phyloP scores from a whole-genome alignment of 352 stramenopile genomes.

The Phytophthora pinifolia region DNA sequence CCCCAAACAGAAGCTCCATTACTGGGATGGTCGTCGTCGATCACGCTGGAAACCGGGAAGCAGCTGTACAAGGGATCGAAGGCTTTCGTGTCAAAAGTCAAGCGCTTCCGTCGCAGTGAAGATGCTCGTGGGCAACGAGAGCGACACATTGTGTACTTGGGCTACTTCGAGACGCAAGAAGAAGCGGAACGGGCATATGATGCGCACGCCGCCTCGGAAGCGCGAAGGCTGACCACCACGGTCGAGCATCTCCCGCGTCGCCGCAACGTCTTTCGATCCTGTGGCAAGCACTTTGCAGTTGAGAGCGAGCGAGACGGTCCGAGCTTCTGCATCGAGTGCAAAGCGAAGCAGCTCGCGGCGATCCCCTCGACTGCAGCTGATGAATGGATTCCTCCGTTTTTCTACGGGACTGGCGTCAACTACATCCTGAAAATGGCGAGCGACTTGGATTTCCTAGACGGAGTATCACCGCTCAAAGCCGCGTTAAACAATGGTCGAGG shows the following conservation, averaged over 20 bases:
- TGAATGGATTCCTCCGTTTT: slow-evolving; percentile 72
- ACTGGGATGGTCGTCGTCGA: slow-evolving; percentile 68
- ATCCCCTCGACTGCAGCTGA: slow-evolving; percentile 22
- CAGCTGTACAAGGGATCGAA: slow-evolving; percentile 73
- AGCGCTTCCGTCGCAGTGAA: slow-evolving; percentile 65
- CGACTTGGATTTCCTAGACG: slow-evolving; percentile 75
- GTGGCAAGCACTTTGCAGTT: slow-evolving; percentile 78
- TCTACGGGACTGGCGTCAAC: slow-evolving; percentile 55
- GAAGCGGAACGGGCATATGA: slow-evolving; percentile 78
- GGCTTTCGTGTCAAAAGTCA: slow-evolving; percentile 68
- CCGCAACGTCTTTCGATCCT: slow-evolving; percentile 72
- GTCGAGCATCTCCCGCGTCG: slow-evolving; percentile 49
- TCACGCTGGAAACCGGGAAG: slow-evolving; percentile 64
- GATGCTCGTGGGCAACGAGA: slow-evolving; percentile 58
- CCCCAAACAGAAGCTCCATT: slow-evolving; percentile 23
- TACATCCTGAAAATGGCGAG: slow-evolving; percentile 77
- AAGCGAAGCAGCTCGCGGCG: slow-evolving; percentile 51
- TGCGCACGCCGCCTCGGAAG: slow-evolving; percentile 55
- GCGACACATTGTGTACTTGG: slow-evolving; percentile 65
- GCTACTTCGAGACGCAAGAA: slow-evolving; percentile 62
- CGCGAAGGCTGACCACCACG: slow-evolving; percentile 66
- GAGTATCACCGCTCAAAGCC: slow-evolving; percentile 46
- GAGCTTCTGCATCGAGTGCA: slow-evolving; percentile 81
- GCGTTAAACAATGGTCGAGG: slow-evolving; percentile 45
- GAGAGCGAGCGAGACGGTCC: slow-evolving; percentile 69